Conservation (phyloP, 257 asterid species). For the Nicotiana benthamiana region DNA sequence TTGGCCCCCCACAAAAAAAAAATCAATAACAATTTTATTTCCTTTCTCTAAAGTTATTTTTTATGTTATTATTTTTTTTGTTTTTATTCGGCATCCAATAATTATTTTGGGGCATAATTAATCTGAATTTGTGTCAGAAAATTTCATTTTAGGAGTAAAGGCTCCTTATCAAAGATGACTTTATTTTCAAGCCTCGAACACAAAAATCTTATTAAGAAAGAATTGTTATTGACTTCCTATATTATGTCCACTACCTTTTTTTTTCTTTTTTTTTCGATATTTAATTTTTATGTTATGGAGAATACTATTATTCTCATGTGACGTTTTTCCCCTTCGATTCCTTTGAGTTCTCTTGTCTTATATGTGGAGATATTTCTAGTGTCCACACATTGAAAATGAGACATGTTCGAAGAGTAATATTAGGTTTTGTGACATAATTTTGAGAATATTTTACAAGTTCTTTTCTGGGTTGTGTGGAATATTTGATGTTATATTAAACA, state of each 20-base stretch:
- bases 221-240: no score
- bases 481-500: background rate
- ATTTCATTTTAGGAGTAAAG: no score
- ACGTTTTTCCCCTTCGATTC: background rate
- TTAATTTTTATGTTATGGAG: no score
- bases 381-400: background rate
- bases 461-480: background rate
- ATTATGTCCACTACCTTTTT: no score
- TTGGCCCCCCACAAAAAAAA: background rate
- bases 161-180: no score
- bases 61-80: no score
- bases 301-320: background rate
- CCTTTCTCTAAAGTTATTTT: background rate
- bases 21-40: background rate
- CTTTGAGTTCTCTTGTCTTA: background rate
- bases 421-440: background rate
- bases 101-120: accelerated
- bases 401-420: background rate
- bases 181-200: no score
- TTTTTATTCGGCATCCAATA: no score
- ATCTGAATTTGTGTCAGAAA: no score
- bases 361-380: background rate
- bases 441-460: background rate
- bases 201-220: no score
- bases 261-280: no score